Base-by-base conservation (phyloP, 306 rosid genomes). In the Cicer arietinum region DNA sequence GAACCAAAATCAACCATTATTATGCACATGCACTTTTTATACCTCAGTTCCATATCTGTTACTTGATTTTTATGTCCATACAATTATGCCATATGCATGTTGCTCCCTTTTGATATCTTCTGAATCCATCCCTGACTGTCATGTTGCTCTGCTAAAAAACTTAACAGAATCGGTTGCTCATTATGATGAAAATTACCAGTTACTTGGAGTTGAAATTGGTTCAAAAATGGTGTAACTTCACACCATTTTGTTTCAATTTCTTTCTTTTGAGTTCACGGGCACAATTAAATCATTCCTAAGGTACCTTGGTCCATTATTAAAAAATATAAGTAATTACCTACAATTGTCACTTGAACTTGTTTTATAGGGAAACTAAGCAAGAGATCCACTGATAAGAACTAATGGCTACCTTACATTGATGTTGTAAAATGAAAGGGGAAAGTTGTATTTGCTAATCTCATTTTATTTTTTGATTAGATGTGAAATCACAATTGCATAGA, bases 401-500 rank as follows among this genome's bases (percentile, higher is more conserved):
- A 18, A 43, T n/a, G 61, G 74, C 77, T 78, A 59, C 22, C 60
- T 54, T 39, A 69, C 7, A 59, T 77, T 79, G 20, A 71, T 73
- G 35, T 43, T 70, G 67, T 48, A 74, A 80, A 76, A 65, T 53
- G 35, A 42, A 20, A 54, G 62, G 74, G 58, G 74, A 69, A 61
- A 30, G 16, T 66, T 71, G 39, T 74, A 72, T 68, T 60, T 60
- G 5, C 6, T 81, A 13, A 35, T 57, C 69, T 76, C 9, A 53
- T 80, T 69, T 37, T 65, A 18, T 43, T 46, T 77, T 54, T 44
- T 79, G 73, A 74, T 67, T 76, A 79, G 88, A 72, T 83, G 69
- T 63, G 50, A 90, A 89, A 79, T 75, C 83, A 37, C 86, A 78
- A 62, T 80, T 82, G 71, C 91, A 80, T 65, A 83, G 89, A 79